A percentile compares a stretch with the other conserved stretches of the same genome.
Conservation (phyloP, 176 grass and related monocot genomes). For the Tillandsia fasciculata region DNA sequence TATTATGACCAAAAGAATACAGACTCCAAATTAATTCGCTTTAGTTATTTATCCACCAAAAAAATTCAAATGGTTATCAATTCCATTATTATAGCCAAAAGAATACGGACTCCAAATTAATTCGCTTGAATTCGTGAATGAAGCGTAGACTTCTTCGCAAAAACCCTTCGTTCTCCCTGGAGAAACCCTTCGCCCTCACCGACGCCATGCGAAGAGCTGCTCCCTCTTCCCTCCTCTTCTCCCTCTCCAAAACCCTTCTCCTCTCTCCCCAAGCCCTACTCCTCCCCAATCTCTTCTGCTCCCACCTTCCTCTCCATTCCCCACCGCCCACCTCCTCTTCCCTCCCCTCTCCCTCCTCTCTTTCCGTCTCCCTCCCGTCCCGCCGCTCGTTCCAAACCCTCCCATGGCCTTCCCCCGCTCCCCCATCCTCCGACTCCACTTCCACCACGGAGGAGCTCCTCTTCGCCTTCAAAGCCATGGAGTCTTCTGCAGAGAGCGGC, state of each 20-base stretch:
- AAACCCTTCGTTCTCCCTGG: no score
- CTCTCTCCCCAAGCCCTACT: constrained; percentile 11
- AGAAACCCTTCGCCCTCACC: no score
- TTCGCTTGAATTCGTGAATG: no score
- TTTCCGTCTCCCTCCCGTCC: neutral
- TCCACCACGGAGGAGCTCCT: neutral
- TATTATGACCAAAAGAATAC: no score
- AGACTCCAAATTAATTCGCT: no score
- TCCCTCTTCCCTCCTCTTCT: neutral
- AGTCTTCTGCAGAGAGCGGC: constrained; percentile 10
- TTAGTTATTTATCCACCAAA: no score
- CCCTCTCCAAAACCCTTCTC: neutral
- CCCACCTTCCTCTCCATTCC: constrained; percentile 15
- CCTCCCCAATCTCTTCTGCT: constrained; percentile 24
- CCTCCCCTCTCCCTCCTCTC: neutral
- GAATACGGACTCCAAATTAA: no score
- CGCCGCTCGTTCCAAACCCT: constrained; percentile 3
- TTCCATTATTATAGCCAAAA: no score
- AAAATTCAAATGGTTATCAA: no score
- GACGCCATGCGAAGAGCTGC: no score
- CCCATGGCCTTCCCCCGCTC: neutral
- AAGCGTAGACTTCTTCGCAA: no score
- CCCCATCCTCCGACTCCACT: constrained; percentile 22
- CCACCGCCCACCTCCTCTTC: neutral
- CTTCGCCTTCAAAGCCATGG: constrained; percentile 14